Conservation (phyloP, 179 eudicot species). For the Silene noctiflora region DNA sequence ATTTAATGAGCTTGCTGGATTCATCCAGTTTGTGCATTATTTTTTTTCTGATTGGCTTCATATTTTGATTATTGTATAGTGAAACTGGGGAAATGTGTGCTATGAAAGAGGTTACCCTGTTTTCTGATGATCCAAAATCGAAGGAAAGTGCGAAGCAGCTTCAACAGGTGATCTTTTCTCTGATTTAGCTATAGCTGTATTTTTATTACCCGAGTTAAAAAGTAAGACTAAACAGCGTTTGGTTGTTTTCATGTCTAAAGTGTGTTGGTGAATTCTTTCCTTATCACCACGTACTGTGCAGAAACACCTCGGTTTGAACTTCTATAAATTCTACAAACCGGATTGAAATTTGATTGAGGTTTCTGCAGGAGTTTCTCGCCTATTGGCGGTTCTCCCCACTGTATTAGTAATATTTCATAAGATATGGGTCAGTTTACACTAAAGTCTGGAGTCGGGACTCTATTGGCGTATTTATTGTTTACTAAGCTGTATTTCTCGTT, state of each 20-base stretch:
- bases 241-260: background rate
- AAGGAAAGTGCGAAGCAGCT: conserved; percentile 98
- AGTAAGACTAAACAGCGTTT: background rate
- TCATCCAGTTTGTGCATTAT: no score
- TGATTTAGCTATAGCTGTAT: background rate
- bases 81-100: conserved; percentile 99
- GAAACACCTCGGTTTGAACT: background rate
- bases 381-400: background rate
- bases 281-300: background rate
- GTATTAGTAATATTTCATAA: background rate
- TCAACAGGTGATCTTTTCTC: conserved; percentile 56
- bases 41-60: conserved; percentile 16
- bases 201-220: background rate
- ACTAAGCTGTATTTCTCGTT: conserved; percentile 2
- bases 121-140: conserved; percentile 90
- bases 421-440: background rate
- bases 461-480: background rate
- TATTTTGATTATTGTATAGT: conserved; percentile 34
- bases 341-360: no score
- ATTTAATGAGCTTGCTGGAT: no score
- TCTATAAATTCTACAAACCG: no score
- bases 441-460: background rate
- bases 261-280: background rate
- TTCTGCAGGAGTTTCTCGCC: background rate
- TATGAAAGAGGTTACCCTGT: conserved; percentile 95